Evolutionary conservation across 257 asterid species (phyloP).

Genomic region (Scutellaria galericulata): DNA sequence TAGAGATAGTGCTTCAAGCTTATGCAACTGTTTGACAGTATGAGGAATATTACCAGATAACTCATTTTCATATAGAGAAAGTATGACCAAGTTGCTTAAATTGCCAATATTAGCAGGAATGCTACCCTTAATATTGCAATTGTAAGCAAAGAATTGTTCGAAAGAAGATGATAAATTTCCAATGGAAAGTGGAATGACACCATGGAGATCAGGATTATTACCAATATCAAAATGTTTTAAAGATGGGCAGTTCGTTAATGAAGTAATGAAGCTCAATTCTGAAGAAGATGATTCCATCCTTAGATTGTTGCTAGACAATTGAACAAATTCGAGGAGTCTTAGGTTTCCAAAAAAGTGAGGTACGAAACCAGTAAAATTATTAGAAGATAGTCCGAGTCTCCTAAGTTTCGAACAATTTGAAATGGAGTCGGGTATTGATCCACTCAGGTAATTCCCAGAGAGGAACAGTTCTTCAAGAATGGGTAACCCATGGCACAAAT

Average conservation of each 20-base stretch:
- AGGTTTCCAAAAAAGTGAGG: conserved; percentile 40
- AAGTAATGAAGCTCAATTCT: conserved; percentile 32
- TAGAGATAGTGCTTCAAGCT: not conserved
- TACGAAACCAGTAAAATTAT: conserved; percentile 9
- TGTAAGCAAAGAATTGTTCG: not conserved
- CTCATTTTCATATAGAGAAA: conserved; percentile 1
- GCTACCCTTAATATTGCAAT: not conserved
- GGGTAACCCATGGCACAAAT: not conserved
- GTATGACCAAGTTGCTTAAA: conserved; percentile 8
- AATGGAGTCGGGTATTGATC: conserved; percentile 39
- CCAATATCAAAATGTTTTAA: not conserved
- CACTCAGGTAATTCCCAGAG: not conserved
- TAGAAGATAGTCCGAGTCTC: not conserved
- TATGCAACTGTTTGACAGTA: not conserved
- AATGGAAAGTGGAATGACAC: conserved; percentile 36
- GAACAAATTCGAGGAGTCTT: conserved; percentile 12
- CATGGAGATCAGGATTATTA: conserved; percentile 31
- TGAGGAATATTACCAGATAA: not conserved
- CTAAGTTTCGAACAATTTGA: conserved; percentile 42
- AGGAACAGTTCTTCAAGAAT: conserved; percentile 9
- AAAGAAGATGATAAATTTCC: conserved; percentile 39
- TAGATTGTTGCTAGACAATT: conserved; percentile 23
- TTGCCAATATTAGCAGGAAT: not conserved
- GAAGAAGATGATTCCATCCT: conserved; percentile 2
- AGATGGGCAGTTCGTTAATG: conserved; percentile 33